A percentile compares a stretch with the other conserved stretches of the same genome.
Evolutionary conservation across 495 filamentous ascomycete species (phyloP).

Genomic region (Hypomontagnella submonticulosa): DNA sequence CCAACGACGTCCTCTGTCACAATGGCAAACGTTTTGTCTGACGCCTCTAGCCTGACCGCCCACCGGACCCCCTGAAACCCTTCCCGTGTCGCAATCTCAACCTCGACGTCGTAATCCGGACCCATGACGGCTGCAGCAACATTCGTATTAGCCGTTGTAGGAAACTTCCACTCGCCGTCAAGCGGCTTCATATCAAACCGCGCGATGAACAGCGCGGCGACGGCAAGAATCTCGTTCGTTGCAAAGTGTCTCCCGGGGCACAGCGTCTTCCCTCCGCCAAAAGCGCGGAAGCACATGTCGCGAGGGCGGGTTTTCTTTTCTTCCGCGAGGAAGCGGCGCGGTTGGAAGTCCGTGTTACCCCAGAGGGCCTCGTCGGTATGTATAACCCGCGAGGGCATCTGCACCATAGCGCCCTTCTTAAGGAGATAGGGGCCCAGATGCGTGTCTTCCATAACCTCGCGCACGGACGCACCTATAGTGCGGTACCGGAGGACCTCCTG

Average conservation of each 20-base stretch:
- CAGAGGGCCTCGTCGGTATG: slow-evolving; percentile 36
- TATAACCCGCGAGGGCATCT: slow-evolving; percentile 45
- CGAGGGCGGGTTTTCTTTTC: slow-evolving; percentile 21
- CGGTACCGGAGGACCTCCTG: slow-evolving; percentile 4
- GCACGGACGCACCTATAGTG: slow-evolving; percentile 48
- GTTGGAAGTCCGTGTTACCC: slow-evolving; percentile 39
- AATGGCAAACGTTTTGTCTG: slow-evolving; percentile 32
- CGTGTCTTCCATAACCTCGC: slow-evolving; percentile 48
- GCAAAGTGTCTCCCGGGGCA: slow-evolving; percentile 48
- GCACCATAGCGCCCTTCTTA: slow-evolving; percentile 48
- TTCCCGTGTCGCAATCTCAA: slow-evolving; percentile 42
- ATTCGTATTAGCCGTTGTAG: slow-evolving; percentile 40
- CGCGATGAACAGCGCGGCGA: slow-evolving; percentile 39
- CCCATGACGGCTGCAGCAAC: slow-evolving; percentile 42
- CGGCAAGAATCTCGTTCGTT: slow-evolving; percentile 37
- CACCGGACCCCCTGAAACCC: slow-evolving; percentile 43
- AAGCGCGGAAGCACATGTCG: slow-evolving; percentile 43
- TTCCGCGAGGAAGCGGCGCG: slow-evolving; percentile 38
- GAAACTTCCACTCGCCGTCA: slow-evolving; percentile 33
- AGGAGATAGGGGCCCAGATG: slow-evolving; percentile 48
- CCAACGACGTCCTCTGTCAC: slow-evolving; percentile 36
- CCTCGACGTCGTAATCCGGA: slow-evolving; percentile 47
- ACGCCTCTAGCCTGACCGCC: slow-evolving; percentile 31
- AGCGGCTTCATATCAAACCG: slow-evolving; percentile 41
- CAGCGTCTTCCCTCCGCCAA: slow-evolving; percentile 43